These are phyloP conservation scores for Grosmannia serpens DNA, from an alignment of 2,329 filamentous ascomycete species.

Conservation along the genomic window DNA sequence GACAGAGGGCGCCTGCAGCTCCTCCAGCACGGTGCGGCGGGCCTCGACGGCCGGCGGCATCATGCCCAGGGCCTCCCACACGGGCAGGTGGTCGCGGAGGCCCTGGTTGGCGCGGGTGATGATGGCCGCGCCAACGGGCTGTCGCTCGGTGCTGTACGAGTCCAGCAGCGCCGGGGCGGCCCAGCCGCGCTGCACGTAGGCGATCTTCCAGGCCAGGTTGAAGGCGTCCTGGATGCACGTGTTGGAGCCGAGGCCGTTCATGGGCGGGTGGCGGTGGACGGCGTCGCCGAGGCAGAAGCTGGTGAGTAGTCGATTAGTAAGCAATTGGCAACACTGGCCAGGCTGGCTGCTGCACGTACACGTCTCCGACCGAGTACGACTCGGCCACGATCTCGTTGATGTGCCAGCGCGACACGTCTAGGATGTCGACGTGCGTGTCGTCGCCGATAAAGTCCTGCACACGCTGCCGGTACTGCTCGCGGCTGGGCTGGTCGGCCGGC, in stretches of 20 bases:
- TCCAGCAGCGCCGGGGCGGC: conserved; percentile 27
- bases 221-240: conserved; percentile 47
- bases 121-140: conserved; percentile 35
- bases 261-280: conserved; percentile 45
- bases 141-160: conserved; percentile 33
- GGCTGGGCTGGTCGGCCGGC: conserved; percentile 3
- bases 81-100: conserved; percentile 35
- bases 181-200: conserved; percentile 27
- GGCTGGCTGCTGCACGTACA: background rate
- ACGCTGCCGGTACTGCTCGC: conserved; percentile 13
- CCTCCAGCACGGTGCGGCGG: conserved; percentile 25
- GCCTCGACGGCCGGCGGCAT: conserved; percentile 24
- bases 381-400: conserved; percentile 52
- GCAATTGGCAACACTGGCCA: background rate
- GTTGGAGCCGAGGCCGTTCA: conserved; percentile 45
- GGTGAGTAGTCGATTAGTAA: background rate
- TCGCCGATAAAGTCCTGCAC: conserved; percentile 43
- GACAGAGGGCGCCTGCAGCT: conserved; percentile 26
- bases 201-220: conserved; percentile 45
- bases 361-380: conserved; percentile 28
- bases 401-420: conserved; percentile 45
- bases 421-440: conserved; percentile 36
- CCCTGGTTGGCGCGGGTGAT: conserved; percentile 46
- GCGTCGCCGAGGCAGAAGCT: conserved; percentile 44
- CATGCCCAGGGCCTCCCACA: conserved; percentile 35